Conservation (phyloP, 129 eudicot species). For the Tagetes erecta region DNA sequence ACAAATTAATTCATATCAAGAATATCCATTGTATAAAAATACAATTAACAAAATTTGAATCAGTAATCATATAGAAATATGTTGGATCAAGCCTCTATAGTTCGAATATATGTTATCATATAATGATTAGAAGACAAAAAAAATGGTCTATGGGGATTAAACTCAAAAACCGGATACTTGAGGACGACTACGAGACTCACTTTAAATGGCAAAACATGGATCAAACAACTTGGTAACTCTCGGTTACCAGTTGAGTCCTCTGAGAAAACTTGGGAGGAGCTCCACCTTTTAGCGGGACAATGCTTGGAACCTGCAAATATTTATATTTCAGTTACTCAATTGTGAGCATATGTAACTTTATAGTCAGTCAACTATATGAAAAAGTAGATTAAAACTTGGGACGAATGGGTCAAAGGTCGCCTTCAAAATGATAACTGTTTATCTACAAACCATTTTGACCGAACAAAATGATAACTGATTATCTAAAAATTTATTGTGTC, state of each 20-base stretch:
- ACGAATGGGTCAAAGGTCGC: neutral
- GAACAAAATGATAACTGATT: neutral
- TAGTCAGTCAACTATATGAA: neutral
- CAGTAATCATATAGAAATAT: neutral
- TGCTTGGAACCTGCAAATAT: slow-evolving; percentile 57
- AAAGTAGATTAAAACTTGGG: no score
- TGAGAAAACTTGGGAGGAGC: slow-evolving; percentile 77
- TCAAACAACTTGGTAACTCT: slow-evolving; percentile 85
- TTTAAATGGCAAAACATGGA: slow-evolving; percentile 17
- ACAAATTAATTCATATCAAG: neutral
- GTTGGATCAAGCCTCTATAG: slow-evolving; percentile 5
- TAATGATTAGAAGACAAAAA: neutral
- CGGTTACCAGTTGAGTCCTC: slow-evolving; percentile 68
- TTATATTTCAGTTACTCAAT: neutral
- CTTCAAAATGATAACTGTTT: no score
- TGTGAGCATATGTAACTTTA: neutral
- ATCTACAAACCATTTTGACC: no score
- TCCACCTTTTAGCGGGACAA: slow-evolving; percentile 80
- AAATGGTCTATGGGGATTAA: neutral
- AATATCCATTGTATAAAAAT: neutral
- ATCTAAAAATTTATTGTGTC: neutral
- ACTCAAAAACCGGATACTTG: slow-evolving; percentile 1
- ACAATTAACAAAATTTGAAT: slow-evolving; percentile 8
- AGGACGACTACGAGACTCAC: neutral
- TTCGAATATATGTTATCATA: slow-evolving; percentile 14